These are phyloP conservation scores for Botrytis paeoniae DNA, from an alignment of 2,329 filamentous ascomycete genomes.

Conservation along the genomic window DNA sequence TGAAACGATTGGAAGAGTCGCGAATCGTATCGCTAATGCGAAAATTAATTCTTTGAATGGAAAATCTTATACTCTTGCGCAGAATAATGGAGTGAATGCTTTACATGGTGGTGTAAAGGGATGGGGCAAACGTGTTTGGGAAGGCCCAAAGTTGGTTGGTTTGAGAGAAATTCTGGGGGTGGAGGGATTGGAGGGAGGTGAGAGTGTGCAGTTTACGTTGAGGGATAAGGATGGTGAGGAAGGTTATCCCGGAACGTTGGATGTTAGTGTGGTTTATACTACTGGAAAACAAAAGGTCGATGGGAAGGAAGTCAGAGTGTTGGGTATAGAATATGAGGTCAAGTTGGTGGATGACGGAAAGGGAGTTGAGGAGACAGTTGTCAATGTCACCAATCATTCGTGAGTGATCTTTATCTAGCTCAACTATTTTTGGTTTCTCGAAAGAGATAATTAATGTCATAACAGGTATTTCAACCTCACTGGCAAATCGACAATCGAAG, in stretches of 20 bases:
- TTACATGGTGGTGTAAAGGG: constrained; percentile 70
- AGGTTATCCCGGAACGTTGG: constrained; percentile 83
- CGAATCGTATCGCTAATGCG: constrained; percentile 76
- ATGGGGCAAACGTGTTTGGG: constrained; percentile 78
- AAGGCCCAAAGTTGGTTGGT: constrained; percentile 65
- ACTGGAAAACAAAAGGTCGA: constrained; percentile 63
- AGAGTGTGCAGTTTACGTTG: constrained; percentile 64
- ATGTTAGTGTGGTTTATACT: constrained; percentile 75
- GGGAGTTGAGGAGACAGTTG: constrained; percentile 77
- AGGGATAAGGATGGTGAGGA: constrained; percentile 79
- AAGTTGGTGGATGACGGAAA: constrained; percentile 59
- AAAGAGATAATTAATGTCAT: background rate
- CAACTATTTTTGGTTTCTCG: background rate
- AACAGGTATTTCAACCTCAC: constrained; percentile 62
- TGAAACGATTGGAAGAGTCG: constrained; percentile 82
- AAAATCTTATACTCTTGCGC: constrained; percentile 64
- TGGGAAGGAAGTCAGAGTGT: constrained; percentile 63
- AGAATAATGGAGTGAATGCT: constrained; percentile 76
- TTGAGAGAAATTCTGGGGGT: constrained; percentile 48
- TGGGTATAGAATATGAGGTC: constrained; percentile 88
- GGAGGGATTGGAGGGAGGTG: constrained; percentile 56
- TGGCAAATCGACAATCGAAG: constrained; percentile 55
- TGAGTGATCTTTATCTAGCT: constrained; percentile 40
- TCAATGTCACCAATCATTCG: constrained; percentile 97
- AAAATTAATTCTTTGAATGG: constrained; percentile 71